These are phyloP conservation scores for Ogataea neopini DNA, from an alignment of 805 yeast genomes.

Conservation along the genomic window DNA sequence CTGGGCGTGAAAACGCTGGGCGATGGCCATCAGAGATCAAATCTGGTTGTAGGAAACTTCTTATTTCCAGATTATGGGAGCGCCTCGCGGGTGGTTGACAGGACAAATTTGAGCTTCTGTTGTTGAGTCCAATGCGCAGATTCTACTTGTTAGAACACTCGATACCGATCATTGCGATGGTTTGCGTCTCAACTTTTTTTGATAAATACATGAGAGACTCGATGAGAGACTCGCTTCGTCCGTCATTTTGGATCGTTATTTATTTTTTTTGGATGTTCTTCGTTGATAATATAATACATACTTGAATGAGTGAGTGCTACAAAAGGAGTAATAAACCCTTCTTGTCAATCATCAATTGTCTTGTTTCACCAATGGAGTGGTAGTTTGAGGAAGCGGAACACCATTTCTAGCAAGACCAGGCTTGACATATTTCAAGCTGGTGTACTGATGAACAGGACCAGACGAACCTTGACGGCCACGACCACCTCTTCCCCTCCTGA, in stretches of 20 bases:
- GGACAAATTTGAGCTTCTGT: constrained; percentile 17
- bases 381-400: constrained; percentile 13
- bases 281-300: constrained; percentile 4
- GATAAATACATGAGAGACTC: too few species aligned
- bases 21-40: constrained; percentile 38
- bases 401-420: constrained; percentile 28
- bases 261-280: neutral
- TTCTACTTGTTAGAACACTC: constrained; percentile 35
- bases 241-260: too few species aligned
- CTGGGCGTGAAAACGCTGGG: constrained; percentile 42
- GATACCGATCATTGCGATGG: constrained; percentile 41
- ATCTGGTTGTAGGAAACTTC: constrained; percentile 12
- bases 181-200: constrained; percentile 17
- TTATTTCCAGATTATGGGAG: constrained; percentile 33
- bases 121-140: constrained; percentile 44
- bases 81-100: constrained; percentile 41
- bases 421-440: constrained; percentile 27
- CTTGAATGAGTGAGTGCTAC: neutral
- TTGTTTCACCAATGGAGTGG: constrained; percentile 2
- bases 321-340: too few species aligned
- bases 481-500: constrained; percentile 16
- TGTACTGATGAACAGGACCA: constrained; percentile 11
- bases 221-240: too few species aligned
- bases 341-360: neutral
- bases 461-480: constrained; percentile 3